These are phyloP conservation scores for Zizania latifolia DNA, from an alignment of 176 grass and related monocot species.

Conservation along the genomic window DNA sequence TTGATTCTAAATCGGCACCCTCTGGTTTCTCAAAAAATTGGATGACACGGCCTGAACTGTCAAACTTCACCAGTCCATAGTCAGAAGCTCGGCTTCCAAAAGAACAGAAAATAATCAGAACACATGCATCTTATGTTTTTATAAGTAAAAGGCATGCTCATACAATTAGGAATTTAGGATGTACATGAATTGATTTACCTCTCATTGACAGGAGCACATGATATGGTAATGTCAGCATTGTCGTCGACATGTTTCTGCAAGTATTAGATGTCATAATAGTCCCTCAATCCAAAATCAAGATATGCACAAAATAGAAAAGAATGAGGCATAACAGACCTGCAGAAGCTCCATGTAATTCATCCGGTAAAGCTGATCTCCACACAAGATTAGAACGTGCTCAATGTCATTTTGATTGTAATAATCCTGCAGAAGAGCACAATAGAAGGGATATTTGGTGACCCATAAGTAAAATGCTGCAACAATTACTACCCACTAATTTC, in stretches of 20 bases:
- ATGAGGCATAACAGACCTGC: constrained; percentile 27
- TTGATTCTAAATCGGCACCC: constrained; percentile 53
- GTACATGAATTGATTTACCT: constrained; percentile 33
- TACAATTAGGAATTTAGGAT: not conserved
- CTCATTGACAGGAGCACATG: constrained; percentile 46
- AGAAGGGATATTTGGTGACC: not conserved
- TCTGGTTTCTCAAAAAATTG: constrained; percentile 70
- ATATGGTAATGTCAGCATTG: constrained; percentile 66
- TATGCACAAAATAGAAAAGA: not conserved
- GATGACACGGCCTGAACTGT: constrained; percentile 48
- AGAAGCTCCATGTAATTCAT: constrained; percentile 84
- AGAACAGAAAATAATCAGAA: not conserved
- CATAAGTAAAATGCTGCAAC: not conserved
- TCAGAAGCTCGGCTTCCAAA: constrained; percentile 61
- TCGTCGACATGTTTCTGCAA: constrained; percentile 68
- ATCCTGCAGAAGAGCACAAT: constrained; percentile 31
- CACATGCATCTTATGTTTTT: not conserved
- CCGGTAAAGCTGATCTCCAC: constrained; percentile 61
- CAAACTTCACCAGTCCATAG: constrained; percentile 63
- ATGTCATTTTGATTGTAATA: constrained; percentile 58
- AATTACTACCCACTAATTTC: not conserved
- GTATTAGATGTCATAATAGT: constrained; percentile 5
- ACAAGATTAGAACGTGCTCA: constrained; percentile 65
- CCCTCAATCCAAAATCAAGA: constrained; percentile 3
- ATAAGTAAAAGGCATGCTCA: not conserved